Conservation (phyloP, 2,329 filamentous ascomycete species). For the Beauveria brongniartii region DNA sequence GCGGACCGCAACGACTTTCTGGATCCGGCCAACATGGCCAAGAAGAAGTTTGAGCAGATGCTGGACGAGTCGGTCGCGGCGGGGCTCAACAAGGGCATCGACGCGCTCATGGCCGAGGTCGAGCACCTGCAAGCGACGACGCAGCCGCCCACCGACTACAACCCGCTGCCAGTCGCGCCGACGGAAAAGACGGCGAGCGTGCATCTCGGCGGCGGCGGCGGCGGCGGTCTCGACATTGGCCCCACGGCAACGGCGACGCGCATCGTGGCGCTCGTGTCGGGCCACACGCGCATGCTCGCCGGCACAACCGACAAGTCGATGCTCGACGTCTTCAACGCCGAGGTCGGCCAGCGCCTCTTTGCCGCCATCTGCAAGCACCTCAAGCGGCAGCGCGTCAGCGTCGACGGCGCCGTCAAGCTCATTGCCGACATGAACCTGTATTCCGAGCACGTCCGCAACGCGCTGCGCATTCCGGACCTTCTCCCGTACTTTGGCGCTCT, state of each 20-base stretch:
- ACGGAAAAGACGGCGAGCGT: conserved; percentile 19
- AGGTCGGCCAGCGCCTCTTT: conserved; percentile 90
- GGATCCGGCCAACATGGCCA: conserved; percentile 82
- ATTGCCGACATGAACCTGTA: conserved; percentile 97
- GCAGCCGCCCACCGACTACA: conserved; percentile 83
- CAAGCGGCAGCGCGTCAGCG: conserved; percentile 88
- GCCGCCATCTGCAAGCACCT: conserved; percentile 91
- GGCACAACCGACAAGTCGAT: conserved; percentile 97
- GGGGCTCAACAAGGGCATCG: conserved; percentile 93
- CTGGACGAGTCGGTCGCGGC: conserved; percentile 93
- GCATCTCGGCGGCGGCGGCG: conserved; percentile 1
- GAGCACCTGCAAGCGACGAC: conserved; percentile 89
- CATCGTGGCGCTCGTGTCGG: conserved; percentile 77
- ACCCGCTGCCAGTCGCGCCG: conserved; percentile 44
- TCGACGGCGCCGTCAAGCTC: conserved; percentile 80
- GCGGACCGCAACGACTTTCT: conserved; percentile 92
- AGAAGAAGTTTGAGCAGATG: conserved; percentile 99
- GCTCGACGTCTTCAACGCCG: conserved; percentile 96
- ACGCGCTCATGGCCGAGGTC: conserved; percentile 96
- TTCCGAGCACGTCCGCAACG: conserved; percentile 66
- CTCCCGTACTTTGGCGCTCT: conserved; percentile 86
- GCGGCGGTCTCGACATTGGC: conserved; percentile 42
- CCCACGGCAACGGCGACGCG: conserved; percentile 71
- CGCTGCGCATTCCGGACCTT: conserved; percentile 74
- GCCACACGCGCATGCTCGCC: conserved; percentile 85